Conservation (phyloP, 2,329 filamentous ascomycete genomes). For the Colletotrichum spinosum region DNA sequence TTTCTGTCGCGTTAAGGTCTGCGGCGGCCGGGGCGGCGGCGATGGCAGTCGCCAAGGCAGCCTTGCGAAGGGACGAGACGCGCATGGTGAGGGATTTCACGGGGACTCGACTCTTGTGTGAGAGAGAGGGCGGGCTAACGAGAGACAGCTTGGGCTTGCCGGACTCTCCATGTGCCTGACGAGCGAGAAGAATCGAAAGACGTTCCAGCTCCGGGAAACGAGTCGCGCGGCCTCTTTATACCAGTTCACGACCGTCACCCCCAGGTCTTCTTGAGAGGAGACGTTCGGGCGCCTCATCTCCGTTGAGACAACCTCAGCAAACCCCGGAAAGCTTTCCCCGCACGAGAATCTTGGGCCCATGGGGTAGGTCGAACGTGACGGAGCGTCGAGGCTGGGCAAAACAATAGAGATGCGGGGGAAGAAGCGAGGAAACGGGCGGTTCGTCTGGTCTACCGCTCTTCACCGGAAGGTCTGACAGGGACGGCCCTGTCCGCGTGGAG, state of each 20-base stretch:
- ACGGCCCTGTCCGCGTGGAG: slow-evolving; percentile 22
- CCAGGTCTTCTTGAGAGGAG: neutral
- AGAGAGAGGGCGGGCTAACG: neutral
- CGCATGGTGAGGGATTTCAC: slow-evolving; percentile 14
- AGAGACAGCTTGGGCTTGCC: slow-evolving; percentile 9
- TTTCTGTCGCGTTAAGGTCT: slow-evolving; percentile 48
- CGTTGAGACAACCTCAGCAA: slow-evolving; percentile 3
- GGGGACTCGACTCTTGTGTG: neutral
- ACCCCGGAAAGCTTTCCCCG: slow-evolving; percentile 12
- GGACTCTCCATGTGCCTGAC: slow-evolving; percentile 18
- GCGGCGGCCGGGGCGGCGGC: slow-evolving; percentile 38
- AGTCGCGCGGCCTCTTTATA: neutral
- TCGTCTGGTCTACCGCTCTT: slow-evolving; percentile 3
- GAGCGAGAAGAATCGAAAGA: neutral
- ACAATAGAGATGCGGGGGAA: slow-evolving; percentile 17
- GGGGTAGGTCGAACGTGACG: neutral
- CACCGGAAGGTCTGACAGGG: slow-evolving; percentile 5
- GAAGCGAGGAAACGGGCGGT: slow-evolving; percentile 1
- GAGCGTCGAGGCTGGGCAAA: neutral
- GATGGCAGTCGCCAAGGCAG: slow-evolving; percentile 16
- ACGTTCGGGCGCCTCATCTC: slow-evolving; percentile 26
- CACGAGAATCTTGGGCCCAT: slow-evolving; percentile 8
- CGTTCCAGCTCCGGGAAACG: neutral
- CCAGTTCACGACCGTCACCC: too few species aligned
- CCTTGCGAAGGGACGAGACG: slow-evolving; percentile 16